Evolutionary conservation across 768 basidiomycete genomes (phyloP).

Genomic region (Termitomyces sp.): DNA sequence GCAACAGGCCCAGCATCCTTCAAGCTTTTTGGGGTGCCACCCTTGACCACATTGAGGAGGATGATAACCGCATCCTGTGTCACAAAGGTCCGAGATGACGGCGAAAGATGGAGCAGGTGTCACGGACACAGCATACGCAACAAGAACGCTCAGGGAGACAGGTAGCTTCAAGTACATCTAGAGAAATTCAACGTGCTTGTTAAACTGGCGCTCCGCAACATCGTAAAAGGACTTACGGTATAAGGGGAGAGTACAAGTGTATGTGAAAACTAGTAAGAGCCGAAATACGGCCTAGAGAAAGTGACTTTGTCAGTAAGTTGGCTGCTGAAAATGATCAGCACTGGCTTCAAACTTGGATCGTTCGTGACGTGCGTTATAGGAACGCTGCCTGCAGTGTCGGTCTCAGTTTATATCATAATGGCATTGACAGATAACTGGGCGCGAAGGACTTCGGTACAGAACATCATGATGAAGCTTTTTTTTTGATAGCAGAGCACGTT

Average conservation of each 20-base stretch:
- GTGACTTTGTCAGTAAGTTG: not conserved
- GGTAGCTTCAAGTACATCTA: not conserved
- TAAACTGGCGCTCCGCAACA: not conserved
- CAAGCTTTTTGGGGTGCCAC: not conserved
- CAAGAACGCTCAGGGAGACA: not conserved
- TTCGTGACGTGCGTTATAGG: not conserved
- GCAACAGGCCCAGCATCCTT: not conserved
- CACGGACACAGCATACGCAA: not conserved
- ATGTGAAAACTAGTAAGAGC: no score
- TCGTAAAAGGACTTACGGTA: not conserved
- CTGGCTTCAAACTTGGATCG: not conserved
- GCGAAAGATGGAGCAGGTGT: not conserved
- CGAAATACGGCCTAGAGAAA: not conserved
- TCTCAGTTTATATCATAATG: not conserved
- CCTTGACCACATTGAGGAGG: not conserved
- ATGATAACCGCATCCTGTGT: not conserved
- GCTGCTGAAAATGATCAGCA: no score
- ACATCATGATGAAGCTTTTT: no score
- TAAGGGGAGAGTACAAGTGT: not conserved
- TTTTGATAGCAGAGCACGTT: no score
- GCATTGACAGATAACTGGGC: no score
- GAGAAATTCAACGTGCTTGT: not conserved
- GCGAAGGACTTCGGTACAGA: no score
- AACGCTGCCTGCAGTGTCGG: not conserved
- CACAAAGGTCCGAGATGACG: not conserved